Evolutionary conservation across 805 yeast genomes (phyloP).

Genomic region (Saccharomycopsis fodiens): DNA sequence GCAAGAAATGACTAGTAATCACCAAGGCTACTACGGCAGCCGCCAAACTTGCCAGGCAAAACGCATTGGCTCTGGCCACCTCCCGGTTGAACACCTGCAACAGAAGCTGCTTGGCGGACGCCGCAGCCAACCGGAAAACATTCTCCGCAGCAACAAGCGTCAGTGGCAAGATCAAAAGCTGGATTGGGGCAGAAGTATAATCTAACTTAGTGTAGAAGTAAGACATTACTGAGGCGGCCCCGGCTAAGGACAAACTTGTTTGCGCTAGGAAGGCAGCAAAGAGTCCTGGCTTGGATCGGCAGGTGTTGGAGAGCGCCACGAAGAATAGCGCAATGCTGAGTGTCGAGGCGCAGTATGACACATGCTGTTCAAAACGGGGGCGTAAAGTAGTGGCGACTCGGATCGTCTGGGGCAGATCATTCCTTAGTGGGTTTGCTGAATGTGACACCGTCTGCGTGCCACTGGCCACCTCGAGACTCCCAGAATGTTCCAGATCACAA

Average conservation of each 20-base stretch:
- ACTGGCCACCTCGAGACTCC: no score
- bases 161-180: slow-evolving; percentile 34
- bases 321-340: background rate
- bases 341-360: background rate
- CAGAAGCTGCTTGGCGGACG: slow-evolving; percentile 34
- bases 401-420: no score
- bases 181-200: slow-evolving; percentile 31
- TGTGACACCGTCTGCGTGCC: no score
- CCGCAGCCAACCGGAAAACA: slow-evolving; percentile 37
- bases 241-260: slow-evolving; percentile 30
- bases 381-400: background rate
- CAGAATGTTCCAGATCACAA: no score
- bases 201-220: slow-evolving; percentile 30
- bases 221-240: slow-evolving; percentile 38
- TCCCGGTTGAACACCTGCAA: no score
- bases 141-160: slow-evolving; percentile 40
- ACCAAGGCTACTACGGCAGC: no score
- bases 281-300: slow-evolving; percentile 34
- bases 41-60: no score
- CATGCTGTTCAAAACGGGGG: background rate
- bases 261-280: slow-evolving; percentile 38
- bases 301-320: background rate
- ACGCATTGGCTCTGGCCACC: no score
- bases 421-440: no score
- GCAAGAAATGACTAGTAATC: no score